These are phyloP conservation scores for Emergomyces africanus DNA, from an alignment of 2,329 filamentous ascomycete species.

Conservation along the genomic window DNA sequence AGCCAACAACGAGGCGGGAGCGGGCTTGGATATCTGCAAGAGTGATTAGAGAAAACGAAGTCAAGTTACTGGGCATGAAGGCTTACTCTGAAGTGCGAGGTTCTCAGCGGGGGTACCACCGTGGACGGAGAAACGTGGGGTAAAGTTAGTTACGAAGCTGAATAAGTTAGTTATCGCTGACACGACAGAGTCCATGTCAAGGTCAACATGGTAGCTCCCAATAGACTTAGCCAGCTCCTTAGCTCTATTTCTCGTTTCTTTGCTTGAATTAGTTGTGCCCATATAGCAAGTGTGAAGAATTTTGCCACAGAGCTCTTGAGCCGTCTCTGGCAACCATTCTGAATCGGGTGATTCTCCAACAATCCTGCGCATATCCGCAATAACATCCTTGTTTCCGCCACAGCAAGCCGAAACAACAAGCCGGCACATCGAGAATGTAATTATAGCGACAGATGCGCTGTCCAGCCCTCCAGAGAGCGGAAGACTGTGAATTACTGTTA, in stretches of 20 bases:
- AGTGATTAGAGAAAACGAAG: neutral
- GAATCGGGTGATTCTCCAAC: slow-evolving; percentile 23
- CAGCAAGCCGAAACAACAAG: slow-evolving; percentile 17
- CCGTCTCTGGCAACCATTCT: slow-evolving; percentile 36
- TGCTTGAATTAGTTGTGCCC: slow-evolving; percentile 53
- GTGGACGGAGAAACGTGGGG: slow-evolving; percentile 48
- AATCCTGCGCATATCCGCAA: slow-evolving; percentile 17
- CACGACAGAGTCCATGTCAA: slow-evolving; percentile 58
- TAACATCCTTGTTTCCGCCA: slow-evolving; percentile 14
- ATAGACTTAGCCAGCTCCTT: slow-evolving; percentile 45
- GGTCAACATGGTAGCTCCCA: slow-evolving; percentile 56
- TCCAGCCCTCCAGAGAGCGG: slow-evolving; percentile 24
- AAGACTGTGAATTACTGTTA: slow-evolving; percentile 17
- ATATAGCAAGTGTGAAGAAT: slow-evolving; percentile 54
- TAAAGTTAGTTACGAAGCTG: slow-evolving; percentile 43
- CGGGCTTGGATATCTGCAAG: slow-evolving; percentile 2
- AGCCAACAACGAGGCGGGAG: slow-evolving; percentile 1
- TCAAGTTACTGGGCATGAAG: neutral
- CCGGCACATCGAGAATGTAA: slow-evolving; percentile 23
- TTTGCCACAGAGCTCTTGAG: slow-evolving; percentile 44
- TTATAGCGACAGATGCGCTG: slow-evolving; percentile 18
- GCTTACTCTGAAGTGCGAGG: slow-evolving; percentile 21
- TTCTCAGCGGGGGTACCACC: slow-evolving; percentile 40
- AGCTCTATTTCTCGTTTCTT: slow-evolving; percentile 53
- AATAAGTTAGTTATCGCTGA: slow-evolving; percentile 17